phyloP scores from a whole-genome alignment of 2,329 filamentous ascomycete species.

The Colletotrichum echinochloae region DNA sequence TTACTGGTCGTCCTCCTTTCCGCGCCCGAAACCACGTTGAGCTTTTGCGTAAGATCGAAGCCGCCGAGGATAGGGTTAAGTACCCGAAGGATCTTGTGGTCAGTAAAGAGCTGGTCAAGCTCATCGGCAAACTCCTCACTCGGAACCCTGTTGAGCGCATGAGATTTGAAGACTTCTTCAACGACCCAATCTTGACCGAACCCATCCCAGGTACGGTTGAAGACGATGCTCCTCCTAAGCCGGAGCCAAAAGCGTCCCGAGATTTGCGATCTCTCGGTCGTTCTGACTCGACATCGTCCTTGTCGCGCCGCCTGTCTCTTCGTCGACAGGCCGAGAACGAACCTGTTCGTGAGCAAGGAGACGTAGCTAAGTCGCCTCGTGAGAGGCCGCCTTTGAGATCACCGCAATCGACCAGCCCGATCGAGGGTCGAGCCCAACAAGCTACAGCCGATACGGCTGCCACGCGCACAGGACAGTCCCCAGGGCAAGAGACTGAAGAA shows the following conservation, averaged over 20 bases:
- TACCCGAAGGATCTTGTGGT: conserved; percentile 81
- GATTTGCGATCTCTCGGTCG: conserved; percentile 50
- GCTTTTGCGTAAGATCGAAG: conserved; percentile 90
- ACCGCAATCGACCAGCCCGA: conserved; percentile 53
- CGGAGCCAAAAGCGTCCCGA: conserved; percentile 49
- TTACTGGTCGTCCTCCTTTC: conserved; percentile 90
- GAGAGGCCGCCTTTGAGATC: conserved; percentile 56
- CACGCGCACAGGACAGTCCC: conserved; percentile 55
- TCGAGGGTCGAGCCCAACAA: conserved; percentile 48
- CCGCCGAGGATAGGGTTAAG: conserved; percentile 84
- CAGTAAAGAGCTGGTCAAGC: conserved; percentile 80
- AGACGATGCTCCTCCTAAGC: conserved; percentile 72
- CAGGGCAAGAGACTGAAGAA: conserved; percentile 60
- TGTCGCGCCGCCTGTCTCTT: conserved; percentile 52
- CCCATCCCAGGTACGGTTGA: conserved; percentile 85
- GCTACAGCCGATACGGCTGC: conserved; percentile 43
- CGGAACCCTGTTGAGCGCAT: conserved; percentile 87
- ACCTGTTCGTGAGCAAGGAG: conserved; percentile 49
- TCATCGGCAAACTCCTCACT: conserved; percentile 86
- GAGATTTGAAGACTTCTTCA: conserved; percentile 88
- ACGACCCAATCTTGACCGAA: conserved; percentile 75
- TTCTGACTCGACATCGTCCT: conserved; percentile 45
- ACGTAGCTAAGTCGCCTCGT: conserved; percentile 55
- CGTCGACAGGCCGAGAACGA: conserved; percentile 57
- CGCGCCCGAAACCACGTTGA: conserved; percentile 95